Conservation (phyloP, 176 grass and related monocot species). For the Carex scoparia region DNA sequence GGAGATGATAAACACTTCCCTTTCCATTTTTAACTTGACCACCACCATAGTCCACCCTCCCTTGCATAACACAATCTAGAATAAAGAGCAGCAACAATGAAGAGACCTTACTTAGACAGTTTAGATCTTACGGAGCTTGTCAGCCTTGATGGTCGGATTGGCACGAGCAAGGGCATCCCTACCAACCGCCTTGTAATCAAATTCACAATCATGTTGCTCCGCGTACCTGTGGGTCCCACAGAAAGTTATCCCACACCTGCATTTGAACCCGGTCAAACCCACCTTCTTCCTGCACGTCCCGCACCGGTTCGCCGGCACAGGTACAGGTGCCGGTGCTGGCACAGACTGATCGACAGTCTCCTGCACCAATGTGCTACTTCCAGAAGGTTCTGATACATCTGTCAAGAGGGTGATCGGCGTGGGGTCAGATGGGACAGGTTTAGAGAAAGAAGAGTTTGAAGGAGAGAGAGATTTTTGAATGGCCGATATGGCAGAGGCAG, state of each 20-base stretch:
- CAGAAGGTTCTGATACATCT: not conserved
- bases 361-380: not conserved
- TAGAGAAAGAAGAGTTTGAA: not conserved
- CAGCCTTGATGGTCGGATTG: constrained; percentile 26
- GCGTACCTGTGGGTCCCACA: constrained; percentile 33
- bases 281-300: constrained; percentile 35
- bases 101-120: not conserved
- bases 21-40: not conserved
- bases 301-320: constrained; percentile 23
- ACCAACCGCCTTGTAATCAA: constrained; percentile 27
- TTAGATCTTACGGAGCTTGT: constrained; percentile 33
- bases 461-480: constrained; percentile 26
- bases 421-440: not conserved
- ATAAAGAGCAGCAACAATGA: constrained; percentile 6
- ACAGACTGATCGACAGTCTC: not conserved
- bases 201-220: constrained; percentile 24
- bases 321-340: not conserved
- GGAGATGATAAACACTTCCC: not conserved
- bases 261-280: constrained; percentile 36
- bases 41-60: not conserved
- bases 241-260: constrained; percentile 29
- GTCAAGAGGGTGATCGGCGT: not conserved
- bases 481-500: constrained; percentile 25
- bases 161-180: constrained; percentile 20
- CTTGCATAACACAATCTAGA: constrained; percentile 10